Evolutionary conservation across 2,329 filamentous ascomycete genomes (phyloP).

Genomic region (Fusarium kyushuense): DNA sequence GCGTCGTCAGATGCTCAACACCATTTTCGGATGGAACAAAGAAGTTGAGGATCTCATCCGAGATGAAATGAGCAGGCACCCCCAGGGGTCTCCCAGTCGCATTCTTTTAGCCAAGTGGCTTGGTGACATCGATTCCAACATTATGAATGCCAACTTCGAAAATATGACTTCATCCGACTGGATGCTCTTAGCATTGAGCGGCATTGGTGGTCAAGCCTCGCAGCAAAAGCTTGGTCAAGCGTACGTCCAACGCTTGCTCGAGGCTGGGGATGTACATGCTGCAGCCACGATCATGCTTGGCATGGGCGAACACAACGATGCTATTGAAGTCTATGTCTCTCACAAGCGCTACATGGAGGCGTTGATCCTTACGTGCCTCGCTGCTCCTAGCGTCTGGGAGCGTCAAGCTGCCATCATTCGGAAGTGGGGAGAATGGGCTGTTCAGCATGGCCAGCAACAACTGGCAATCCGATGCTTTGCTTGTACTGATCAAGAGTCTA

Average conservation of each 20-base stretch:
- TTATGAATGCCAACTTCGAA: slow-evolving; percentile 82
- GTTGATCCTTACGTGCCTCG: slow-evolving; percentile 84
- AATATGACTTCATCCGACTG: slow-evolving; percentile 95
- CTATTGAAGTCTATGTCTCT: slow-evolving; percentile 95
- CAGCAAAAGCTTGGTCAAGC: slow-evolving; percentile 92
- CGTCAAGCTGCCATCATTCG: slow-evolving; percentile 87
- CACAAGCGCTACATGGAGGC: slow-evolving; percentile 94
- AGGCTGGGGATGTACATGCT: slow-evolving; percentile 90
- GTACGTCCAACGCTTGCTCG: slow-evolving; percentile 89
- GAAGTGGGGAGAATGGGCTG: slow-evolving; percentile 94
- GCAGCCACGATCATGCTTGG: slow-evolving; percentile 93
- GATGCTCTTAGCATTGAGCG: slow-evolving; percentile 94
- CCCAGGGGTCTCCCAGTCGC: slow-evolving; percentile 77
- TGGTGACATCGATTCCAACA: slow-evolving; percentile 83
- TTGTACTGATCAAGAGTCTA: slow-evolving; percentile 86
- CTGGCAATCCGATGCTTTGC: slow-evolving; percentile 94
- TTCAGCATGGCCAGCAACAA: slow-evolving; percentile 87
- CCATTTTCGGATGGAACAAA: slow-evolving; percentile 94
- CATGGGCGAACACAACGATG: slow-evolving; percentile 91
- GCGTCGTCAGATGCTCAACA: slow-evolving; percentile 88
- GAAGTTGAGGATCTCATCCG: slow-evolving; percentile 84
- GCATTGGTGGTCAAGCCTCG: slow-evolving; percentile 79
- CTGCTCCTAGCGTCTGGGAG: slow-evolving; percentile 89
- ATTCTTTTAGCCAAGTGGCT: slow-evolving; percentile 94
- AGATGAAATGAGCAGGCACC: slow-evolving; percentile 84